Percentiles rank a stretch among this genome's conserved stretches.
Conservation (phyloP, 441 rosid genomes). For the Pelargonium myrrhifolium region DNA sequence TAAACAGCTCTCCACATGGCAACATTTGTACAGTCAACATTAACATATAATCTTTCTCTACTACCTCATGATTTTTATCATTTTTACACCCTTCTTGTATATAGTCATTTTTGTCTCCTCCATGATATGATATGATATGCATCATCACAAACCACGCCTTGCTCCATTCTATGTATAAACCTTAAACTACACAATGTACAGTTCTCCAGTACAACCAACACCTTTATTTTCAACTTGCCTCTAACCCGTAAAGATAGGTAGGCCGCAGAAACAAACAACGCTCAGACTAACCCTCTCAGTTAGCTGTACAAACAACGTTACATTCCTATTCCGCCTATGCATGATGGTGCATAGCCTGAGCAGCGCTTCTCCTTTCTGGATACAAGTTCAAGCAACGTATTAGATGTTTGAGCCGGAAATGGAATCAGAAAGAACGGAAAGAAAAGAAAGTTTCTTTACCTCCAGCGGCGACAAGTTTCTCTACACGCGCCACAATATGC, state of each 20-base stretch:
- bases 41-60: slow-evolving; percentile 25
- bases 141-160: slow-evolving; percentile 11
- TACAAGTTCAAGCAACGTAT: neutral
- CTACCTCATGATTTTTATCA: slow-evolving; percentile 27
- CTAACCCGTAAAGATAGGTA: slow-evolving; percentile 39
- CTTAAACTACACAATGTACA: slow-evolving; percentile 79
- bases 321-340: slow-evolving; percentile 42
- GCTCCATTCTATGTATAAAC: slow-evolving; percentile 46
- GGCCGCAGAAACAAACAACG: slow-evolving; percentile 30
- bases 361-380: slow-evolving; percentile 89
- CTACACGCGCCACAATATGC: slow-evolving; percentile 95
- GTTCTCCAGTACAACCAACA: slow-evolving; percentile 48
- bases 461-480: slow-evolving; percentile 97
- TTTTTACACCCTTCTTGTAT: slow-evolving; percentile 38
- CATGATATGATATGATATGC: too few species aligned
- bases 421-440: neutral
- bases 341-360: slow-evolving; percentile 53
- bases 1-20: slow-evolving; percentile 42
- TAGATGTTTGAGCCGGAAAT: neutral
- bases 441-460: slow-evolving; percentile 36
- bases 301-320: slow-evolving; percentile 68
- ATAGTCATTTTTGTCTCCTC: slow-evolving; percentile 26
- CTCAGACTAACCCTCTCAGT: slow-evolving; percentile 55
- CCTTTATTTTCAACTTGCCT: slow-evolving; percentile 41
- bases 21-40: slow-evolving; percentile 41